A percentile compares a stretch with the other conserved stretches of the same genome.
Conservation (phyloP, 108 stramenopile genomes). For the Schizochytrium sp. region DNA sequence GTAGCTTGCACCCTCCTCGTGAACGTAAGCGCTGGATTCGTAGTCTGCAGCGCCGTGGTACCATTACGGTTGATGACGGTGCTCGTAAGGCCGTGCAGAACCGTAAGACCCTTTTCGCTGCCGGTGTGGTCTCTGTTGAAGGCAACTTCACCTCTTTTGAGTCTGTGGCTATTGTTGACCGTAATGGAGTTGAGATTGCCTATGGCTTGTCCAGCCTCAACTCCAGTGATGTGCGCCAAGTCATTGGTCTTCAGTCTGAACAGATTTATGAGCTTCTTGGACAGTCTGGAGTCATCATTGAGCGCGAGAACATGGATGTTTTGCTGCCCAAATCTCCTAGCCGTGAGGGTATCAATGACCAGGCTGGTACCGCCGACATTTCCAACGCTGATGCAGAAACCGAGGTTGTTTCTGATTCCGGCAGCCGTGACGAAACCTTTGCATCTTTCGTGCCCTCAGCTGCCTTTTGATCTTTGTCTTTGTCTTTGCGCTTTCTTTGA, state of each 20-base stretch:
- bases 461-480: too few species aligned
- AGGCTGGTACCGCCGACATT: too few species aligned
- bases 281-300: conserved; percentile 31
- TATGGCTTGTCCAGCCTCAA: background rate
- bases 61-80: conserved; percentile 18
- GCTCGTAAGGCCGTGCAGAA: background rate
- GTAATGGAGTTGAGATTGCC: conserved; percentile 3
- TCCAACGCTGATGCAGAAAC: too few species aligned
- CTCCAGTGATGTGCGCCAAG: background rate
- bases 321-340: background rate
- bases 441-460: too few species aligned
- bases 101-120: conserved; percentile 54
- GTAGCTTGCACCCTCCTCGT: background rate
- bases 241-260: background rate
- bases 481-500: too few species aligned
- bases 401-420: too few species aligned
- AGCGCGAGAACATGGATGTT: conserved; percentile 53
- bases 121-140: conserved; percentile 16
- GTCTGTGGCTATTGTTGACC: conserved; percentile 8
- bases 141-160: conserved; percentile 46
- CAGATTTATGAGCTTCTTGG: conserved; percentile 25
- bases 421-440: too few species aligned
- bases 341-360: too few species aligned
- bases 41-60: background rate
- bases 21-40: conserved; percentile 59